Conservation (phyloP, 768 basidiomycete species). For the Tulasnella sp. region DNA sequence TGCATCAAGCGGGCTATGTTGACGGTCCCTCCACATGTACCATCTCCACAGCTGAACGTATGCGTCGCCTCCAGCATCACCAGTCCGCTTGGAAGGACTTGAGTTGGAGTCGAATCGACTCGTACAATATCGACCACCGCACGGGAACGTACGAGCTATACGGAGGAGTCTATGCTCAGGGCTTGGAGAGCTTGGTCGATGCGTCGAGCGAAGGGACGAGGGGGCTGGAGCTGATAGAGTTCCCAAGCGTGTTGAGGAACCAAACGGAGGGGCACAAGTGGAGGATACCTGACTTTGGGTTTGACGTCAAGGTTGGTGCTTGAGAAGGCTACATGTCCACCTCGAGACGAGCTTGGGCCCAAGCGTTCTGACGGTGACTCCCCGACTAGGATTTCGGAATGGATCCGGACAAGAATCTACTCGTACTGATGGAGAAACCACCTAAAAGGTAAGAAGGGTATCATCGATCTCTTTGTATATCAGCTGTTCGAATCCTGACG, state of each 20-base stretch:
- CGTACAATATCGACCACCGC: slow-evolving; percentile 13
- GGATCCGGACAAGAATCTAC: slow-evolving; percentile 26
- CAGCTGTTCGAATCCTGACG: not conserved
- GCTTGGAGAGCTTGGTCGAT: not conserved
- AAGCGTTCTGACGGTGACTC: not conserved
- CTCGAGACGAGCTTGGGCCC: not conserved
- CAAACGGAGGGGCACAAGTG: slow-evolving; percentile 13
- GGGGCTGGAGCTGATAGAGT: slow-evolving; percentile 24
- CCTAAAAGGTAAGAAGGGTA: not conserved
- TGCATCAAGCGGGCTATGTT: slow-evolving; percentile 12
- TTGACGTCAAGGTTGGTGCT: slow-evolving; percentile 19
- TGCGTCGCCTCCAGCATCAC: slow-evolving; percentile 17
- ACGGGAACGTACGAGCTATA: slow-evolving; percentile 22
- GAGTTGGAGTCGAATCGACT: slow-evolving; percentile 3
- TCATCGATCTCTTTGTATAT: not conserved
- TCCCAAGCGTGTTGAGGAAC: slow-evolving; percentile 19
- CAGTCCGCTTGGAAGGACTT: slow-evolving; percentile 20
- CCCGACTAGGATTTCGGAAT: slow-evolving; percentile 22
- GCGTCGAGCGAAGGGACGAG: not conserved
- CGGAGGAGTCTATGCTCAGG: slow-evolving; percentile 25
- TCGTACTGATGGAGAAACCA: slow-evolving; percentile 10
- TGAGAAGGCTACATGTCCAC: not conserved
- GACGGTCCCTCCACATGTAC: slow-evolving; percentile 15
- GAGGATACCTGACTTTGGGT: slow-evolving; percentile 21
- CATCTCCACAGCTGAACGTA: slow-evolving; percentile 21